phyloP scores from a whole-genome alignment of 164 flowering plant genomes.

The Vitis labrusca region DNA sequence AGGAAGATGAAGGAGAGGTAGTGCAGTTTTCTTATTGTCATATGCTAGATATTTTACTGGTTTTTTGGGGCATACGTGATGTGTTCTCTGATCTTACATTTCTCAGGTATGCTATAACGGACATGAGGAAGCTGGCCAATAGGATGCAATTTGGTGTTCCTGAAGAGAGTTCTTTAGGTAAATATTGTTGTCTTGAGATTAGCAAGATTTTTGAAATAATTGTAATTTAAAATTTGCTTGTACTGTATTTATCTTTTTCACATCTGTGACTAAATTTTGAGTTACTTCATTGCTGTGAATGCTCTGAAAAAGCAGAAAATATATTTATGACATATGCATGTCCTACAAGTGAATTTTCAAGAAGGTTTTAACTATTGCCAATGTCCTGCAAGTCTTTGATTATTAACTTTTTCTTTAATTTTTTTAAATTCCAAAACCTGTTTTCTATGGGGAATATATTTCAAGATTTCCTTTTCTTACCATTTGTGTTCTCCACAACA shows the following conservation, averaged over 20 bases:
- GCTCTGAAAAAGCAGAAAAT: background rate
- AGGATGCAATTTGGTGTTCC: constrained; percentile 96
- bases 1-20: constrained; percentile 97
- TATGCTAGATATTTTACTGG: background rate
- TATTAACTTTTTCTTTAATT: background rate
- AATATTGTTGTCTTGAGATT: background rate
- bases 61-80: background rate
- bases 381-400: background rate
- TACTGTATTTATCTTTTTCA: background rate
- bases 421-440: no score
- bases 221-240: background rate
- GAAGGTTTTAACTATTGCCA: no score
- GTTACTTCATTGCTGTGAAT: background rate
- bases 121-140: constrained; percentile 97
- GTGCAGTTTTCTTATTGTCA: constrained; percentile 1
- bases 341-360: no score
- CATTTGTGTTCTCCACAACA: constrained; percentile 10
- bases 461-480: background rate
- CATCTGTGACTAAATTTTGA: background rate
- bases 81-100: constrained; percentile 4
- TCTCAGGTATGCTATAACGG: constrained; percentile 85
- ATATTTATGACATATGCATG: background rate
- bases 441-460: background rate
- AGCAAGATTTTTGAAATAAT: background rate
- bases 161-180: constrained; percentile 97